phyloP scores from a whole-genome alignment of 1,284 basidiomycete species.

The Papiliotrema terrestris region DNA sequence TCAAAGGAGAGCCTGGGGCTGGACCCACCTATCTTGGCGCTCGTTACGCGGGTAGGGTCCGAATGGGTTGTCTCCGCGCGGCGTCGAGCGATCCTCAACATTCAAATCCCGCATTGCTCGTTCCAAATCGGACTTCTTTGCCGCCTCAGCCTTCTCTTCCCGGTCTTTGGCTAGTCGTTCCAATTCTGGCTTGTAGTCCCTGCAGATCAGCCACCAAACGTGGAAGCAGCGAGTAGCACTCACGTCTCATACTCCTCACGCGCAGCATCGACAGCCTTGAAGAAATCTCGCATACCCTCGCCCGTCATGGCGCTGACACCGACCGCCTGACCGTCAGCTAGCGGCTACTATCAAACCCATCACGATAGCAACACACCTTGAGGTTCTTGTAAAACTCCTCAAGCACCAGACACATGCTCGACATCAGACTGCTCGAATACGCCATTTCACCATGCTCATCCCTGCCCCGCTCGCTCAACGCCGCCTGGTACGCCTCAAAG shows the following conservation, averaged over 20 bases:
- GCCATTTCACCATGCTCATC: conserved; percentile 87
- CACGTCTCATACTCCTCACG: conserved; percentile 84
- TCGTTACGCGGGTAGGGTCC: conserved; percentile 46
- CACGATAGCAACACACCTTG: conserved; percentile 57
- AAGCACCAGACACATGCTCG: conserved; percentile 95
- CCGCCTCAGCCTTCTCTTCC: conserved; percentile 59
- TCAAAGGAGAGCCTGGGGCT: not conserved
- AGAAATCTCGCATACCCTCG: conserved; percentile 84
- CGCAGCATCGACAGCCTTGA: conserved; percentile 83
- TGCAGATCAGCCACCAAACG: conserved; percentile 36
- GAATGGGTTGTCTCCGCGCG: conserved; percentile 39
- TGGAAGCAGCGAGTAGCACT: conserved; percentile 29
- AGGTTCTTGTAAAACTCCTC: conserved; percentile 99
- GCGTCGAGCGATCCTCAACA: conserved; percentile 51
- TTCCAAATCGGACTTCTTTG: conserved; percentile 69
- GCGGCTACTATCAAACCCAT: not conserved
- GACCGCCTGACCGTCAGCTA: conserved; percentile 62
- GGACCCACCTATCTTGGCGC: conserved; percentile 39
- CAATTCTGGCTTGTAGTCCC: conserved; percentile 89
- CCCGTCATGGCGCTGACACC: conserved; percentile 96
- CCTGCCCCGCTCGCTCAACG: conserved; percentile 58
- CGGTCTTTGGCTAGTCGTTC: conserved; percentile 59
- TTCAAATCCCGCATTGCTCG: conserved; percentile 82
- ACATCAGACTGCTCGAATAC: conserved; percentile 99
- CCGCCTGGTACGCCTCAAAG: conserved; percentile 69